Base-by-base conservation (phyloP, 352 stramenopile genomes). In the Phytophthora pluvialis region DNA sequence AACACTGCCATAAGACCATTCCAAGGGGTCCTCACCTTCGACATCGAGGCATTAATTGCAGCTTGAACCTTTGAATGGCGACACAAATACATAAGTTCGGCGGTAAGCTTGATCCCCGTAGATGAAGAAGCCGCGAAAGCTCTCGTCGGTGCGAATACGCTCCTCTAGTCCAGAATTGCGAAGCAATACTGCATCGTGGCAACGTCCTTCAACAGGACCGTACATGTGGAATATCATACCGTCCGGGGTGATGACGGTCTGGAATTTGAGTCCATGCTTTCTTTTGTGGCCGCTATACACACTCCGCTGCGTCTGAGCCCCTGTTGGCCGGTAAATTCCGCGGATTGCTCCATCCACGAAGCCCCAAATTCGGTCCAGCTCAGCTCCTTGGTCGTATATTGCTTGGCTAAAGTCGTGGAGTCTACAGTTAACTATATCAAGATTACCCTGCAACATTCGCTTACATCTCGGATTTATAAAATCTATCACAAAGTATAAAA, bases 401-500 rank as follows among this genome's bases (percentile, higher is more conserved):
- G 39, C 39, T 11, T 26, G 39, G 2, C 39, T 28, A 9, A 13
- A 45, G 1, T 45, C 13, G 15, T 45, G 5, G 5, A 45, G 13
- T 10, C n/a, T 45, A n/a, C 13, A 12, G 1, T 28, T 39, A 39
- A 16, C n/a, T 10, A 28, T 1, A 39, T 38, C 28, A 25, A 51
- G 10, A 5, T 39, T 39, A 8, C 45, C 45, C 12, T 39, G 4
- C 7, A 51, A 15, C 12, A 51, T 15, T 5, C 0, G 1, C 3
- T 15, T 21, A 26, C 26, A 39, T 33, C 15, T 11, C 0, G 0
- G 5, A 13, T 26, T 51, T 1, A 51, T 25, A 4, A 38, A 15
- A 2, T 18, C 45, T 15, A 51, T 51, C 1, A 39, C 45, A 26
- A 26, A 39, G 45, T 51, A 39, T 10, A 51, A 39, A 39, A 51